Evolutionary conservation across 305 asterid species (phyloP), one percentile per base, ranked within the genome.

Genomic region (Solanum hybrid): DNA sequence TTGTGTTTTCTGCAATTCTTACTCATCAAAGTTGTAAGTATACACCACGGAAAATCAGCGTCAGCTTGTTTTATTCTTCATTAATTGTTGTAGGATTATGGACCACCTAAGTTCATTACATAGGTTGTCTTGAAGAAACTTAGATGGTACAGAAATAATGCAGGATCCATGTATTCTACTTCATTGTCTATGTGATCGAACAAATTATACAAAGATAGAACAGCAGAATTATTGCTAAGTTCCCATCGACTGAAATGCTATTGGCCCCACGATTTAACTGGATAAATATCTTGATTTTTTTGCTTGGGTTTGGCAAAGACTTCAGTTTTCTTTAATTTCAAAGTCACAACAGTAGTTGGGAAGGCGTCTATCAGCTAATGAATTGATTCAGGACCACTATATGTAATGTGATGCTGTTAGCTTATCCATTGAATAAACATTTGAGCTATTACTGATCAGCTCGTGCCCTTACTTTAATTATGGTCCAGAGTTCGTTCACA

Each of bases 1-100:
- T 45, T 91, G 97, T 56, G 89, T 92, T 75, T 87, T 93, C 86
- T 91, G 94, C 92, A 94, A 93, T 90, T 93, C 92, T 66, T 92
- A 90, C 85, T 88, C 90, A 78, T 75, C 76, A 80, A 76, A 84
- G 78, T 86, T 72, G 89, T 51, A 88, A 36, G 85, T 77, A 88
- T 8, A 77, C 75, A 34, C 35, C 42, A 45, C 19, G 15, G 8
- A n/a, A 26, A 19, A 71, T 71, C 36, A 76, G 13, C 17, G 10
- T 37, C 31, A 27, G 29, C 29, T 6, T 27, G 66, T 87, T 76
- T 15, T 73, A 15, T 45, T 75, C 37, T 64, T 75, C 75, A 85
- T 80, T 79, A 29, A 12, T 17, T 35, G 77, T 34, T 71, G 19
- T 85, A 19, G 17, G 89, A 60, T 86, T 42, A 85, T 87, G 95